Base-by-base conservation (phyloP, 2,329 filamentous ascomycete genomes). In the Neospermospora avenae region DNA sequence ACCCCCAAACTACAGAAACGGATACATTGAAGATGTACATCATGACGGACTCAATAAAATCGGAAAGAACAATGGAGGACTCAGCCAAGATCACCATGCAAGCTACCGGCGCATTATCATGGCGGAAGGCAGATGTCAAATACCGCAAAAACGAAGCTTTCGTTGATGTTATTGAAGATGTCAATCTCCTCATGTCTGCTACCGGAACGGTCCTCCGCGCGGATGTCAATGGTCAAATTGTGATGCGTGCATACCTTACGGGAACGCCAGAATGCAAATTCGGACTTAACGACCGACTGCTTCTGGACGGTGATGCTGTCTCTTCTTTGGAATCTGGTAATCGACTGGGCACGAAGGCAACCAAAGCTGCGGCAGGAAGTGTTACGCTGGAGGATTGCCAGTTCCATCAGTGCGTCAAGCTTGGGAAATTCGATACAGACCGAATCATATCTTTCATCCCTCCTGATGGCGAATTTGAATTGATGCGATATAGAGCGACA, bases 1-100 rank as follows among this genome's bases (percentile, higher is more conserved):
- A 99, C 74, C 95, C 95, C 35, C 95, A 99, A 75, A 98, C 98
- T 75, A 99, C 95, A 64, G 95, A 99, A 78, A 96, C 93, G 57
- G 95, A 99, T 75, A 98, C 95, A 16, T 81, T 99, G 70, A 99
- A 99, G 78, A 98, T 98, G 93, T 99, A 99, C 81, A 99, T 99
- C 72, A 99, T 96, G 45, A 99, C 95, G 37, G 95, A 99, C 78
- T 95, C 95, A 60, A 93, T 99, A 77, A 97, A 97, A 77, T 96
- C 92, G 34, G 92, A 92, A 74, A 81, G 86, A 67, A 87, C 84
- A 67, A 88, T 87, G 77, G 91, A 96, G 74, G 93, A 99, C 75
- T 97, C 93, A 54, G 93, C 92, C 68, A 95, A 93, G 75, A 99
- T 99, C 76, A 99, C 95, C 25, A 97, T 98, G 93, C 95, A 99